Base-by-base conservation (phyloP, 202 grass and related monocot species). In the Zizania palustris region DNA sequence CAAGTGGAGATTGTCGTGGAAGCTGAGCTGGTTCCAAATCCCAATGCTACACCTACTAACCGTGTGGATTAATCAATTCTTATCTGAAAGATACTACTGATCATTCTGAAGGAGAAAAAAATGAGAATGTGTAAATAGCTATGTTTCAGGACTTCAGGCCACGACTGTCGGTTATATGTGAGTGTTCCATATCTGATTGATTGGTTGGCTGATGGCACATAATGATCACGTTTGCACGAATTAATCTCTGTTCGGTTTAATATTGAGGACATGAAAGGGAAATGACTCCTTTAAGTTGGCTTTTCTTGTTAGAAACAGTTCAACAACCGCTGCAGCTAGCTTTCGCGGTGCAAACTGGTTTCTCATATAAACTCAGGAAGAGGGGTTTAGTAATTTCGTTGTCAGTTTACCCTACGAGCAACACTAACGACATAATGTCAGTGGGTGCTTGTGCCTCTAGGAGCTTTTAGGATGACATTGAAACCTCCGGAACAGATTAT, bases 21-120 rank as follows among this genome's bases (percentile, higher is more conserved):
- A 51, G 79, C 85, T 66, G 85, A 73, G 74, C 85, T 87, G 80
- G 69, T 72, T 72, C 74, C 13, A 54, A 45, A 71, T 46, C 65
- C 54, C 22, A 18, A 45, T 39, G 76, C 28, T 40, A 11, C 39
- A 72, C 48, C 71, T 49, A 28, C 49, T 71, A 4, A 73, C 73
- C 69, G 41, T 34, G 49, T 72, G 58, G 59, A 51, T 79, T 46
- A 64, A 69, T 74, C 36, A 45, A 45, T 45, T 78, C 75, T 69
- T 45, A 50, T 79, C 63, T 35, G 60, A 40, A 84, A 78, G n/a
- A 65, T 78, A 41, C 43, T 64, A 57, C 45, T 15, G 44, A 63
- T 72, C 36, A 18, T 1, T 68, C 10, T 42, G 58, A 75, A 15
- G 44, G 71, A 76, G 5, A 35, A 9, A 0, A 63, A 58, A 28